Evolutionary conservation across 441 rosid genomes (phyloP).

Genomic region (Pelargonium myrrhifolium): DNA sequence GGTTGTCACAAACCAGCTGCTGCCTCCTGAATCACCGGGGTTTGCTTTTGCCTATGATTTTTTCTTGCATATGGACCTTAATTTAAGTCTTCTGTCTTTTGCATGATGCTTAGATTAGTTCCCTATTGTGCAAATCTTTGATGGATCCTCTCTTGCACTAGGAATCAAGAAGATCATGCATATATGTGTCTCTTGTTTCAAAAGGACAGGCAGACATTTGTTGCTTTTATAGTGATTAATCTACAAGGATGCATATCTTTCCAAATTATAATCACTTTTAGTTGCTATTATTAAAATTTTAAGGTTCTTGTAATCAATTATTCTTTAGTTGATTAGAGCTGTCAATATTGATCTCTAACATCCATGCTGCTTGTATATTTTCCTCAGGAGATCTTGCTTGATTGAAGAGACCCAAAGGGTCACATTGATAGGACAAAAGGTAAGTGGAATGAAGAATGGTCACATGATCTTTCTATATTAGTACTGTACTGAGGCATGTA

Average conservation of each 20-base stretch:
- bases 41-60: constrained; percentile 20
- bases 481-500: not conserved
- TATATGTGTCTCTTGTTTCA: not conserved
- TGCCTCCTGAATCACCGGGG: constrained; percentile 9
- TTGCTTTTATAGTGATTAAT: not conserved
- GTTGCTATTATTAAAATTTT: no score
- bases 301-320: no score
- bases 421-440: constrained; percentile 2
- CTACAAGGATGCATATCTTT: not conserved
- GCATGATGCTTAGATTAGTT: constrained; percentile 9
- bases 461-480: not conserved
- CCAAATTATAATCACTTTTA: no score
- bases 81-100: constrained; percentile 23
- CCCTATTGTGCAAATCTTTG: constrained; percentile 12
- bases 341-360: not conserved
- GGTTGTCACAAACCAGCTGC: constrained; percentile 21
- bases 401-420: not conserved
- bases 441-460: not conserved
- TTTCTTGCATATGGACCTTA: constrained; percentile 24
- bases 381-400: not conserved
- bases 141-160: not conserved
- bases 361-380: not conserved
- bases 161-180: not conserved
- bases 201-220: not conserved
- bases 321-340: not conserved